Evolutionary conservation across 2,329 filamentous ascomycete genomes (phyloP).

Genomic region (Arthrocladium fulminans): DNA sequence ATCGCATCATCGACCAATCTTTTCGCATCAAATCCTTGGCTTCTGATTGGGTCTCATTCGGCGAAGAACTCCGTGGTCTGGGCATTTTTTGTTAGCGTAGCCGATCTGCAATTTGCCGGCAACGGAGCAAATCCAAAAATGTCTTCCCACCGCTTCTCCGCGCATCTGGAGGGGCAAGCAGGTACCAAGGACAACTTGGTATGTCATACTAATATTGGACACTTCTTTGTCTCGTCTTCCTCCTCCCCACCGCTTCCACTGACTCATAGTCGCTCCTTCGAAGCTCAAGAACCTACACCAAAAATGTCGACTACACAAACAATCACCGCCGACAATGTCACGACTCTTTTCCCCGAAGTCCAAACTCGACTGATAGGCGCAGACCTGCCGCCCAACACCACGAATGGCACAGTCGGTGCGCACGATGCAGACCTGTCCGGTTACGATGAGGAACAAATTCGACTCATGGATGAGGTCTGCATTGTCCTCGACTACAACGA

Average conservation of each 20-base stretch:
- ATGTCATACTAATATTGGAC: background rate
- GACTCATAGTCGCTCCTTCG: slow-evolving; percentile 6
- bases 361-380: slow-evolving; percentile 48
- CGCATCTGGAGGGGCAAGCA: background rate
- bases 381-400: slow-evolving; percentile 40
- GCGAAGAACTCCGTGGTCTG: background rate
- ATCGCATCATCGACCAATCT: too few relatives aligned
- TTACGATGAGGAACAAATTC: slow-evolving; percentile 95
- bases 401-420: slow-evolving; percentile 41
- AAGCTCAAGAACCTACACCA: background rate
- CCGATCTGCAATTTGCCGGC: background rate
- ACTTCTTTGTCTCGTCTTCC: background rate
- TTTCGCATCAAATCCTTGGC: too few relatives aligned
- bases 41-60: background rate
- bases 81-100: background rate
- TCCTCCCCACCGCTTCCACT: background rate
- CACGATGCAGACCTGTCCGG: slow-evolving; percentile 61
- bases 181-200: too few relatives aligned
- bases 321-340: slow-evolving; percentile 75
- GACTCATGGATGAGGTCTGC: slow-evolving; percentile 97
- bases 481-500: slow-evolving; percentile 93
- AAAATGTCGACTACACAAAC: slow-evolving; percentile 32
- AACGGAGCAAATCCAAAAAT: slow-evolving; percentile 6
- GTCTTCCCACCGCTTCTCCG: slow-evolving; percentile 8
- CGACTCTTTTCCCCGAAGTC: slow-evolving; percentile 79